Evolutionary conservation across 352 stramenopile species (phyloP).

Genomic region (Pythium phragmitis): DNA sequence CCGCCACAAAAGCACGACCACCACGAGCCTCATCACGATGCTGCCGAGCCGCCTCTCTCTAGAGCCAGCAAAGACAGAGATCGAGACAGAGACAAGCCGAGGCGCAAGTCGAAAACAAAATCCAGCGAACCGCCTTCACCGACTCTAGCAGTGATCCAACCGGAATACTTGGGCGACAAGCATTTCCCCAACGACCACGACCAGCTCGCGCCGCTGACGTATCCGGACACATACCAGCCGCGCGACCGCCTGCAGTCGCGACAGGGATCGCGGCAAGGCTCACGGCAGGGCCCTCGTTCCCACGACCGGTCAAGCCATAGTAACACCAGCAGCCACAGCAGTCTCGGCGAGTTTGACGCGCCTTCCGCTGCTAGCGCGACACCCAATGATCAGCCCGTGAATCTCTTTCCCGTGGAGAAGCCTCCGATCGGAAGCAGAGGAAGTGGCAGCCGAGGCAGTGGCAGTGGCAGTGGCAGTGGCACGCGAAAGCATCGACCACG

Average conservation of each 20-base stretch:
- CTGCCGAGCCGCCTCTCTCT: background rate
- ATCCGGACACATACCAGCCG: slow-evolving; percentile 54
- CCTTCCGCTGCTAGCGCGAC: slow-evolving; percentile 7
- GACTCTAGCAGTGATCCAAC: background rate
- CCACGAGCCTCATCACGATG: slow-evolving; percentile 12
- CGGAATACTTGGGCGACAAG: slow-evolving; percentile 7
- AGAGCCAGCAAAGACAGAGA: slow-evolving; percentile 17
- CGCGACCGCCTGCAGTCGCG: slow-evolving; percentile 75
- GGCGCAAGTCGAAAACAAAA: slow-evolving; percentile 41
- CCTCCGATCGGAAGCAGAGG: slow-evolving; percentile 25
- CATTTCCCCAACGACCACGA: slow-evolving; percentile 36
- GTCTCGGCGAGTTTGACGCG: slow-evolving; percentile 50
- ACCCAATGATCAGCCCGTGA: background rate
- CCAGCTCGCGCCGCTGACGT: slow-evolving; percentile 36
- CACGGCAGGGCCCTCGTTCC: slow-evolving; percentile 46
- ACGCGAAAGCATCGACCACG: slow-evolving; percentile 15
- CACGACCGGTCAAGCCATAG: slow-evolving; percentile 17
- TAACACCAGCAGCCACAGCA: slow-evolving; percentile 29
- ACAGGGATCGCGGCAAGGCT: slow-evolving; percentile 70
- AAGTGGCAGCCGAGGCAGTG: slow-evolving; percentile 1
- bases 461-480: background rate
- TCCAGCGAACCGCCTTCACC: slow-evolving; percentile 5
- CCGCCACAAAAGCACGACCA: slow-evolving; percentile 9
- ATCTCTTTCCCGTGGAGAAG: slow-evolving; percentile 27
- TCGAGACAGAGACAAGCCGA: slow-evolving; percentile 21